Conservation (phyloP, 345 rosid genomes). For the Hibiscus mutabilis region DNA sequence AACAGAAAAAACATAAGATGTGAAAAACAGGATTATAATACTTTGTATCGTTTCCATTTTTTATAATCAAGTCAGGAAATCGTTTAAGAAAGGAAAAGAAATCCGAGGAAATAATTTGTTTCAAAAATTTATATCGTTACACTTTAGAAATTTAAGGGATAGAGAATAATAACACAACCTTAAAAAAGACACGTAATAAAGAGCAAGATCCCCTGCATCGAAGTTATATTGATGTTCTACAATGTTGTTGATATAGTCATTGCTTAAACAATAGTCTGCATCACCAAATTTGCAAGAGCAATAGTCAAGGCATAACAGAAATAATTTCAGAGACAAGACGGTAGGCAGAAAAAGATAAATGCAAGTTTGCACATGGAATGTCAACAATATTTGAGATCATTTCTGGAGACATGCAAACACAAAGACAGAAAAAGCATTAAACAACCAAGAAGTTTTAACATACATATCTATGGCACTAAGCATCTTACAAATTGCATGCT, state of each 20-base stretch:
- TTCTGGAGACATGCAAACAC: not conserved
- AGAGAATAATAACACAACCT: constrained; percentile 32
- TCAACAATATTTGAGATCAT: not conserved
- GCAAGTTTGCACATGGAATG: not conserved
- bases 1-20: constrained; percentile 4
- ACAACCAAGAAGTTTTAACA: constrained; percentile 13
- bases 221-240: constrained; percentile 41
- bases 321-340: not conserved
- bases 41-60: not conserved
- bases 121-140: not conserved
- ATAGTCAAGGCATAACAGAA: not conserved
- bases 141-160: constrained; percentile 6
- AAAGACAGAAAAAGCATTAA: constrained; percentile 5
- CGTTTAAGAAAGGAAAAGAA: not conserved
- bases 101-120: not conserved
- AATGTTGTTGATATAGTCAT: constrained; percentile 54
- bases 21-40: not conserved
- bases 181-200: constrained; percentile 49
- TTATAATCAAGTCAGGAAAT: not conserved
- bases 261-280: constrained; percentile 68
- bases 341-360: not conserved
- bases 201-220: constrained; percentile 53
- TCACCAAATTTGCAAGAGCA: constrained; percentile 7
- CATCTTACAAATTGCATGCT: constrained; percentile 51
- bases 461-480: constrained; percentile 18